phyloP scores from a whole-genome alignment of 1,284 basidiomycete genomes.

The Pholiota adiposa region DNA sequence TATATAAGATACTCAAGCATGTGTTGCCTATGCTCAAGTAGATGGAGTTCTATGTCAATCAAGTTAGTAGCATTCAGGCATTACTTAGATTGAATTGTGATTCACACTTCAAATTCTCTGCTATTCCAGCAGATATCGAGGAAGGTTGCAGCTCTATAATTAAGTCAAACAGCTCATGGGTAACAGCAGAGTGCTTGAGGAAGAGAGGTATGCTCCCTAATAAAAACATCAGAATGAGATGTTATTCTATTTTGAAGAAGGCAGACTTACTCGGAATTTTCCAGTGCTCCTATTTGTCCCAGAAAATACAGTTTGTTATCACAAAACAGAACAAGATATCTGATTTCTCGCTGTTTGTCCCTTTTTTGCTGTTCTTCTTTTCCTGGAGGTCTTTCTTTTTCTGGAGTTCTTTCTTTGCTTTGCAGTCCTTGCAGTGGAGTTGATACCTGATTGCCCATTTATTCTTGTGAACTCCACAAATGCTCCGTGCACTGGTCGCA shows the following conservation, averaged over 20 bases:
- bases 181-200: slow-evolving; percentile 2
- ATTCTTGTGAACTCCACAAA: slow-evolving; percentile 10
- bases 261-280: slow-evolving; percentile 17
- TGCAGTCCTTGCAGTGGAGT: slow-evolving; percentile 12
- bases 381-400: too few relatives aligned
- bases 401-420: too few relatives aligned
- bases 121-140: slow-evolving; percentile 6
- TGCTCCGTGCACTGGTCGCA: slow-evolving; percentile 5
- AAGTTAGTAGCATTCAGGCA: neutral
- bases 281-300: slow-evolving; percentile 17
- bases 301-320: slow-evolving; percentile 6
- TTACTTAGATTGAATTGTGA: too few relatives aligned
- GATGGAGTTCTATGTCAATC: neutral
- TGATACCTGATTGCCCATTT: slow-evolving; percentile 16
- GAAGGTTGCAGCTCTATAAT: slow-evolving; percentile 9
- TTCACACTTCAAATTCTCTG: slow-evolving; percentile 8
- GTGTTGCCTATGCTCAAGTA: neutral
- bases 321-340: too few relatives aligned
- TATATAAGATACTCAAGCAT: neutral
- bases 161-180: slow-evolving; percentile 9
- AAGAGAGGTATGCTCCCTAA: slow-evolving; percentile 9
- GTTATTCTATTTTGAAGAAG: too few relatives aligned
- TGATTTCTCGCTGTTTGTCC: too few relatives aligned
- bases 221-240: too few relatives aligned
- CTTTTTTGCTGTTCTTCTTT: too few relatives aligned